Base-by-base conservation (phyloP, 2,329 filamentous ascomycete species). In the Cordyceps farinosa region DNA sequence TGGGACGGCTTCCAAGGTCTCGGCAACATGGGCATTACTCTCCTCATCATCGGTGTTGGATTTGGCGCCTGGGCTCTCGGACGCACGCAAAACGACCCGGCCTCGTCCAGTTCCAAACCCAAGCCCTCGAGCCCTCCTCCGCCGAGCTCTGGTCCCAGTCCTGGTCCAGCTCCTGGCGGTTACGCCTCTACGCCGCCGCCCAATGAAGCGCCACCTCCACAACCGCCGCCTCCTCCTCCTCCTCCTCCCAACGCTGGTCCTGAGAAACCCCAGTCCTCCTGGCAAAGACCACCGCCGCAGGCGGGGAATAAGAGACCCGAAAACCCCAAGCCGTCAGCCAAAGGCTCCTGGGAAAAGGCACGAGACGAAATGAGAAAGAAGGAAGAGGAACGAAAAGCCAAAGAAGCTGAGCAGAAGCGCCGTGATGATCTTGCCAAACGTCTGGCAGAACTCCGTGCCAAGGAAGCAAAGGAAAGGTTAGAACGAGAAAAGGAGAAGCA, bases 11-110 rank as follows among this genome's bases (percentile, higher is more conserved):
- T 92, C 55, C 82, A 90, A 67, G 86, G 87, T 44, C 84, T 90
- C 66, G 90, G 90, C 5, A 90, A 89, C 54, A 83, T 88, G 69
- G 90, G 89, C 7, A 87, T 96, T 71, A 76, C 89, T 38, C 76
- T 95, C 66, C 78, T 97, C 36, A 81, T 92, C 32, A 75, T 91
- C 15, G 86, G 85, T 6, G 88, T 96, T 32, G 92, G 88, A 5
- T 78, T 95, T 34, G 88, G 86, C 9, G 91, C 90, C 3, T 97
- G 92, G 92, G 86, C 88, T 2, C 67, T 76, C 62, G 76, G 77
- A 13, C 71, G 77, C 36, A 76, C 75, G 8, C 77, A 79, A 58
- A 72, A 72, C 22, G 73, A 73, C 50, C 17, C 56, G 8, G 36
- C 40, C 4, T 53, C 52, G 6, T 53, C 54, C 4, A 17, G 65